Base-by-base conservation (phyloP, 2,329 filamentous ascomycete species). In the Tolypocladium sp. region DNA sequence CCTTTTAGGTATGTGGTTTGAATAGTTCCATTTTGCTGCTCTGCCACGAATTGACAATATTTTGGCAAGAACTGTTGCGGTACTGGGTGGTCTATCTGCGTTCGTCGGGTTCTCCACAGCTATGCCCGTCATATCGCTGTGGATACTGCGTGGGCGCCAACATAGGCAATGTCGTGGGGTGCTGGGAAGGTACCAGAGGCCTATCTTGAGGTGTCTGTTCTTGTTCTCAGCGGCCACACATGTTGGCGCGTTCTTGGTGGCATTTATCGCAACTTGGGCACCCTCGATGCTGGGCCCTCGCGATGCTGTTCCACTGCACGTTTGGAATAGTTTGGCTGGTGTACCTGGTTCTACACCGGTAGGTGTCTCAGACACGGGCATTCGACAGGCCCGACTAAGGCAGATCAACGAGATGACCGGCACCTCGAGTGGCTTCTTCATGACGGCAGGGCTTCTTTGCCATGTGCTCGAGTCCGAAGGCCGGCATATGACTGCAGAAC, bases 351-450 rank as follows among this genome's bases (percentile, higher is more conserved):
- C 56, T 33, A 37, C 20, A 2, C 37, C 54, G 8, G 46, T 55
- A 8, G 41, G 52, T 3, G 54, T 60, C 6, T 44, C 60, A 2
- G 38, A 25, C 44, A 8, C 27, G 15, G 49, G 35, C 5, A 20
- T 57, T 25, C 42, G 55, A 15, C 33, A 63, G 30, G 61, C 61
- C 4, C 57, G 61, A 4, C 37, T 63, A 27, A 37, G 61, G 25
- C 61, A 63, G 57, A 60, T 63, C 40, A 63, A 63, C 54, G 61
- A 63, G 55, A 61, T 63, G 58, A 58, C 55, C 10, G 61, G 60
- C n/a, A 63, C 61, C 1, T 61, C 61, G 20, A 61, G 61, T 37
- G 61, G 61, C 8, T 63, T 61, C 37, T 63, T 63, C 57, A 44
- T 63, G 57, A 54, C 58, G 8, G 37, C 55, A 2, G 60, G 57